Conservation (phyloP, 2,329 filamentous ascomycete genomes). For the Ciborinia camelliae region DNA sequence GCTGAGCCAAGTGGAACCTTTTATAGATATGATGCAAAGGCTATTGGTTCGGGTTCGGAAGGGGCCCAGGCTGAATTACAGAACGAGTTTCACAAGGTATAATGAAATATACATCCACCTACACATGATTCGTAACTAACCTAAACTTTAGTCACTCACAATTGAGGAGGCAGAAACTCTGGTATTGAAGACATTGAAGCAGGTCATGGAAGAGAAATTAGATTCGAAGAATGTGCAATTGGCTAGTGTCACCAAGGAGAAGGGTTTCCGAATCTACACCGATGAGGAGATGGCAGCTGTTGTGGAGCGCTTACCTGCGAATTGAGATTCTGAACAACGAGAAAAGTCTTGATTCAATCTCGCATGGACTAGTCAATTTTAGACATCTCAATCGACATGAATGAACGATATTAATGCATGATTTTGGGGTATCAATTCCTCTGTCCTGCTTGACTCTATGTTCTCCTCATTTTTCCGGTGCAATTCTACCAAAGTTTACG, state of each 20-base stretch:
- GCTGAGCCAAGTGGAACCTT: conserved; percentile 97
- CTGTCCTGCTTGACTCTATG: background rate
- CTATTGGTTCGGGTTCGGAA: conserved; percentile 95
- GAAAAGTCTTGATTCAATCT: conserved; percentile 15
- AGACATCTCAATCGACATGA: conserved; percentile 16
- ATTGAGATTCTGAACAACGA: conserved; percentile 41
- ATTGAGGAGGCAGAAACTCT: conserved; percentile 90
- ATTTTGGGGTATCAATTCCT: background rate
- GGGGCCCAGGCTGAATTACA: conserved; percentile 97
- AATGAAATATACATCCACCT: background rate
- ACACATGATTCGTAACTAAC: conserved; percentile 3
- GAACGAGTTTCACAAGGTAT: conserved; percentile 93
- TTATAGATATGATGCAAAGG: conserved; percentile 98
- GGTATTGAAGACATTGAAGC: conserved; percentile 96
- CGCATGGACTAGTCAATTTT: conserved; percentile 13
- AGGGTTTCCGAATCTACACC: conserved; percentile 97
- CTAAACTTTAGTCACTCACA: conserved; percentile 69
- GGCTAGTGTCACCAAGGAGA: conserved; percentile 95
- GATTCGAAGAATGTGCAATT: conserved; percentile 98
- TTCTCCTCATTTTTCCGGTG: background rate
- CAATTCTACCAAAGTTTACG: background rate
- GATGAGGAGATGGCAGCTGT: conserved; percentile 96
- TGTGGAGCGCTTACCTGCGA: conserved; percentile 75
- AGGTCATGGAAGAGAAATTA: conserved; percentile 99
- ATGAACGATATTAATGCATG: conserved; percentile 16